Conservation (phyloP, 1,139 yeast species). For the Tardiomyces depauwii region DNA sequence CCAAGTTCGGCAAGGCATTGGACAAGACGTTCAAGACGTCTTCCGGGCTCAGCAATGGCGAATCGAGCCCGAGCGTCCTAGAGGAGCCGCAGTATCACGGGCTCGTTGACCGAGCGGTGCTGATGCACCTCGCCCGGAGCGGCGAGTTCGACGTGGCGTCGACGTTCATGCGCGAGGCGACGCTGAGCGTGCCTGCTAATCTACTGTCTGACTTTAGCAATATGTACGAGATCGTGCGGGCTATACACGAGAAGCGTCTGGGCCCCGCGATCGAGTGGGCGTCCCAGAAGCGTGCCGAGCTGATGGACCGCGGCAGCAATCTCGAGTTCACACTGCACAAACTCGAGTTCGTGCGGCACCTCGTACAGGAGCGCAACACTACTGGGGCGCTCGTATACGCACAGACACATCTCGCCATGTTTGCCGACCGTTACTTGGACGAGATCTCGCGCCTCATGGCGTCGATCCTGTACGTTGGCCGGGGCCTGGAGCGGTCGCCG, state of each 20-base stretch:
- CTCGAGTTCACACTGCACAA: conserved; percentile 57
- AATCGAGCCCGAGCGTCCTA: conserved; percentile 20
- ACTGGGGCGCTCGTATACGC: conserved; percentile 45
- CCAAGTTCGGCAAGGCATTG: conserved; percentile 24
- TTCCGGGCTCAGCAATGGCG: conserved; percentile 15
- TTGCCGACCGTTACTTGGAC: conserved; percentile 30
- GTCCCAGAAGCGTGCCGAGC: conserved; percentile 17
- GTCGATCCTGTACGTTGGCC: conserved; percentile 32
- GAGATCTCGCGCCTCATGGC: conserved; percentile 47
- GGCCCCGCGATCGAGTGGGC: conserved; percentile 36
- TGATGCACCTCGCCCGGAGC: conserved; percentile 33
- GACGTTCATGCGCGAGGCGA: conserved; percentile 24
- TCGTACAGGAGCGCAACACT: conserved; percentile 13
- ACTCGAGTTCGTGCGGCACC: conserved; percentile 36
- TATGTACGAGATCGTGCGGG: conserved; percentile 27
- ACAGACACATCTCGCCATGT: conserved; percentile 38
- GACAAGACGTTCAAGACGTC: conserved; percentile 20
- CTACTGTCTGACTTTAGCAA: conserved; percentile 26
- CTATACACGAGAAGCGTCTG: conserved; percentile 21
- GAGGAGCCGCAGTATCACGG: conserved; percentile 11
- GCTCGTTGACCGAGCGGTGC: conserved; percentile 29
- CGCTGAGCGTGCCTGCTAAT: conserved; percentile 20
- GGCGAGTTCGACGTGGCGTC: conserved; percentile 33
- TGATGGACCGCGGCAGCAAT: conserved; percentile 25
- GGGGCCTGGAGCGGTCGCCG: conserved; percentile 28